Base-by-base conservation (phyloP, 345 rosid species). In the Syzygium aqueum region DNA sequence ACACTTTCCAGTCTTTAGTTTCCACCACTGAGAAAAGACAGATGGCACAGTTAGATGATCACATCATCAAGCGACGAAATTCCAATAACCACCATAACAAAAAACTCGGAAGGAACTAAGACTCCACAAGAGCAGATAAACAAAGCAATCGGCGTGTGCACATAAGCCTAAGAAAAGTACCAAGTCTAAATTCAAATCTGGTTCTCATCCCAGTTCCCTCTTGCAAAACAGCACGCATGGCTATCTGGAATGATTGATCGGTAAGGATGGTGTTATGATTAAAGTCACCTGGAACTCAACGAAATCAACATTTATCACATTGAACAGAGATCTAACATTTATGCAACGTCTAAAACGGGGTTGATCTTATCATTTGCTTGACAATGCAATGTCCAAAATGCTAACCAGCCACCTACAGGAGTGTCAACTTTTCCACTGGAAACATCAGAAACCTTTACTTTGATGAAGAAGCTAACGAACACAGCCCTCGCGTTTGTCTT, bases 1-100 rank as follows among this genome's bases (percentile, higher is more conserved):
- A 93, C 85, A 95, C 92, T 57, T 97, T 91, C 86, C 97, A 95
- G 65, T 92, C 97, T 86, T 89, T 94, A 61, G 97, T 92, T 90
- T 94, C 96, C 86, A 95, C 90, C 88, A 94, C 98, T 94, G 84
- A 51, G 85, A 53, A 28, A 28, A 63, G 77, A 63, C 40, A 15
- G 46, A 28, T 7, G 6, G 1, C 11, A 15, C 1, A 28, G 77
- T 63, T 17, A 63, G 77, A 28, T 63, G 33, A 61, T 61, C 73
- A 3, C 73, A 61, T 61, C 73, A 61, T 61, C 73, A n/a, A 61
- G 73, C 8, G 28, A 12, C 33, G 6, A 61, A 61, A 61, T 61
- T 61, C 73, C 7, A 2, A 59, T 6, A 25, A 59, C 65, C 65
- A 30, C 33, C 16, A 14, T 61, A 16, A 61, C 73, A 30, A 15